These are phyloP conservation scores for Diatrype stigma DNA, from an alignment of 2,329 filamentous ascomycete genomes.

Conservation along the genomic window DNA sequence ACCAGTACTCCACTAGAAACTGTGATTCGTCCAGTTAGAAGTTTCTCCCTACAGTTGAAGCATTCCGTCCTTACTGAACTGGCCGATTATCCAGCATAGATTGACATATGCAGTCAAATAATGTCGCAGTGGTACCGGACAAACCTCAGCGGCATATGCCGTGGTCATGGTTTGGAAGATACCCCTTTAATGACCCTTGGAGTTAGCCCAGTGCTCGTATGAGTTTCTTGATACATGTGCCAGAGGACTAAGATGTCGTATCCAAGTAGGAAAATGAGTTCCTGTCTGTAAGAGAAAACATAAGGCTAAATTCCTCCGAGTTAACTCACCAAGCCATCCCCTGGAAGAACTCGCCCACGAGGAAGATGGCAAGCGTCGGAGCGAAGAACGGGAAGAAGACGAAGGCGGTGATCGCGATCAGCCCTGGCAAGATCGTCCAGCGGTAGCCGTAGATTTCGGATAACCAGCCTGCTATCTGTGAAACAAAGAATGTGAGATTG, in stretches of 20 bases:
- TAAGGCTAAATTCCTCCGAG: neutral
- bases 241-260: no score
- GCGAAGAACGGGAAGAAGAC: conserved; percentile 41
- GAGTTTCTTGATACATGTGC: no score
- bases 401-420: conserved; percentile 32
- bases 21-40: neutral
- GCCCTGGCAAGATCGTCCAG: conserved; percentile 35
- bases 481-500: neutral
- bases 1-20: conserved; percentile 28
- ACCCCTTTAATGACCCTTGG: conserved; percentile 5
- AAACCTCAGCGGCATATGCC: conserved; percentile 25
- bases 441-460: conserved; percentile 37
- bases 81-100: conserved; percentile 31
- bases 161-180: conserved; percentile 27
- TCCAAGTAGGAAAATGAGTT: no score
- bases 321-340: conserved; percentile 32
- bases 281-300: no score
- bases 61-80: conserved; percentile 22
- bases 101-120: conserved; percentile 27
- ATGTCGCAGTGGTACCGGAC: conserved; percentile 24
- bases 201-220: neutral
- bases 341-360: conserved; percentile 36
- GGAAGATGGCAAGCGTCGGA: conserved; percentile 28
- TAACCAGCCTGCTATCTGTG: conserved; percentile 36
- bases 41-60: neutral